phyloP scores from a whole-genome alignment of 1,139 yeast species.

The Kodamaea sp. region DNA sequence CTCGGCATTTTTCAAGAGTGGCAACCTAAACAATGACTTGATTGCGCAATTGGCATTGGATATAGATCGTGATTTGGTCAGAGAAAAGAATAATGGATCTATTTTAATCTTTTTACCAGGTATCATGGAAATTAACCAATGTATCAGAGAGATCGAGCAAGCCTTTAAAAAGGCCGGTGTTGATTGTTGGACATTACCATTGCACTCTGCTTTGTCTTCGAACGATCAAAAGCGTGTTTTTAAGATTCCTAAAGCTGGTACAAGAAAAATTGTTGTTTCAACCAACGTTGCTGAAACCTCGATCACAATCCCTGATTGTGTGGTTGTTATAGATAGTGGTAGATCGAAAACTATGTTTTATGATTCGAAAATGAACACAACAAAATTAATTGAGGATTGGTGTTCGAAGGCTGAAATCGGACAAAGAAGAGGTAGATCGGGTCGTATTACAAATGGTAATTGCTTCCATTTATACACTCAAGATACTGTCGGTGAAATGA shows the following conservation, averaged over 20 bases:
- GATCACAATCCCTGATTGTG: slow-evolving; percentile 90
- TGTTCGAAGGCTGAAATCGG: slow-evolving; percentile 88
- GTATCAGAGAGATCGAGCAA: slow-evolving; percentile 26
- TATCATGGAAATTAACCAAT: slow-evolving; percentile 73
- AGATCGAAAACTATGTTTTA: slow-evolving; percentile 74
- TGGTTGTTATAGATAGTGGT: slow-evolving; percentile 87
- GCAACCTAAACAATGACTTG: slow-evolving; percentile 71
- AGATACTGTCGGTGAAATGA: slow-evolving; percentile 57
- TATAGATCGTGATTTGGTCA: slow-evolving; percentile 46
- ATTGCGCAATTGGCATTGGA: slow-evolving; percentile 53
- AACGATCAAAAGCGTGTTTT: slow-evolving; percentile 80
- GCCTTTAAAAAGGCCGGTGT: slow-evolving; percentile 14
- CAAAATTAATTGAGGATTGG: slow-evolving; percentile 76
- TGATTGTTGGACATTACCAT: slow-evolving; percentile 57
- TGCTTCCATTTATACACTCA: slow-evolving; percentile 79
- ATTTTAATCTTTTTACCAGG: slow-evolving; percentile 88
- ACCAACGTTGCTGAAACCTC: slow-evolving; percentile 89
- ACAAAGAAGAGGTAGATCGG: slow-evolving; percentile 98
- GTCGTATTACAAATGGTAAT: slow-evolving; percentile 80
- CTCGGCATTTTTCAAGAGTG: slow-evolving; percentile 58
- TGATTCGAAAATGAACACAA: slow-evolving; percentile 63
- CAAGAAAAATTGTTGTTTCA: slow-evolving; percentile 79
- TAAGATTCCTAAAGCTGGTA: slow-evolving; percentile 44
- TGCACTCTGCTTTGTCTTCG: slow-evolving; percentile 84
- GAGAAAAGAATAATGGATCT: slow-evolving; percentile 56